Conservation (phyloP, 345 rosid species). For the Physaria fendleri region DNA sequence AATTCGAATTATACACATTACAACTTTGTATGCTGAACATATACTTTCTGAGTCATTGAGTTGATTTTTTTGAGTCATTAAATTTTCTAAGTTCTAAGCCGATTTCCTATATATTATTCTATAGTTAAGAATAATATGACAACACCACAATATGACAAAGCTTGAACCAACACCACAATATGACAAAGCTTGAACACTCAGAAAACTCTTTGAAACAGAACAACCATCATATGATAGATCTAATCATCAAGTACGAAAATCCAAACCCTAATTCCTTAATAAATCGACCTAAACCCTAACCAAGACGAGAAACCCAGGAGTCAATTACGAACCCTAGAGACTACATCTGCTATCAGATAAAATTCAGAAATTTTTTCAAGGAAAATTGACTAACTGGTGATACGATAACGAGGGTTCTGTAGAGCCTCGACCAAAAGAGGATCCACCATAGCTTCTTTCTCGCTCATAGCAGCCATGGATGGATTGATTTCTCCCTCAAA, state of each 20-base stretch:
- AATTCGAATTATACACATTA: too few species aligned
- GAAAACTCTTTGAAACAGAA: too few species aligned
- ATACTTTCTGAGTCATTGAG: too few species aligned
- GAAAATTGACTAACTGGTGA: constrained; percentile 48
- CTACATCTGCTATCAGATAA: neutral
- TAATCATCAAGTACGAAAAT: neutral
- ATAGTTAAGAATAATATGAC: too few species aligned
- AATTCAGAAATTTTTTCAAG: neutral
- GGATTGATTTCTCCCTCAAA: neutral
- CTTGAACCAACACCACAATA: too few species aligned
- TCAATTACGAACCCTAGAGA: constrained; percentile 2
- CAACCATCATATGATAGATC: too few species aligned
- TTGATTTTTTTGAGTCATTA: too few species aligned
- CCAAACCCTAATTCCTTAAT: neutral
- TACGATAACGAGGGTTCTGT: constrained; percentile 89
- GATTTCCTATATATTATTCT: too few species aligned
- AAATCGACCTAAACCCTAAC: constrained; percentile 8
- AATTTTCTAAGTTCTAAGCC: too few species aligned
- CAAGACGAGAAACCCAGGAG: neutral
- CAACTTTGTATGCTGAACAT: too few species aligned
- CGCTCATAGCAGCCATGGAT: constrained; percentile 25
- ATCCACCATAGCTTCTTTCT: constrained; percentile 69
- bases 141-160: too few species aligned
- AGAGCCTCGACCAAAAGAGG: constrained; percentile 91
- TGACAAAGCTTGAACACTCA: too few species aligned